These are phyloP conservation scores for Paramecium octaurelia DNA, from an alignment of 73 alveolate species.

Conservation along the genomic window DNA sequence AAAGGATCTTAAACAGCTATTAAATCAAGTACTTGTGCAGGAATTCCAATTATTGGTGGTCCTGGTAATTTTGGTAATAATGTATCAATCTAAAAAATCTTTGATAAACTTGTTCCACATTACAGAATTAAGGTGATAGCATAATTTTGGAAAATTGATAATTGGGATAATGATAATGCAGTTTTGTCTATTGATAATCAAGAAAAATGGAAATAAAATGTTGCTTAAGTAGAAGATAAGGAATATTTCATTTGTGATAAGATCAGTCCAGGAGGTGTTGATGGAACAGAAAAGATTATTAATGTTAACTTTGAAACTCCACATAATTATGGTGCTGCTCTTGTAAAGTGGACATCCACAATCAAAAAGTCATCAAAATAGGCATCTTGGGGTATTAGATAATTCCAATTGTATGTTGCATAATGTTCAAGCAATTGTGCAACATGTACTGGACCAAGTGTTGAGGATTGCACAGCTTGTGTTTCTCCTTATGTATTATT, in stretches of 20 bases:
- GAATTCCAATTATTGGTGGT: conserved; percentile 32
- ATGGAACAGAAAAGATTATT: background rate
- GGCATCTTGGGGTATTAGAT: conserved; percentile 32
- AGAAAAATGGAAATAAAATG: background rate
- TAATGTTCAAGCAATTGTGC: conserved; percentile 15
- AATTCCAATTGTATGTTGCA: conserved; percentile 4
- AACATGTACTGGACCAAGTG: conserved; percentile 1
- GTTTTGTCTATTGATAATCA: background rate
- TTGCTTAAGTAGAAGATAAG: background rate
- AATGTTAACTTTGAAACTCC: conserved; percentile 21
- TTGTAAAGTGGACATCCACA: background rate
- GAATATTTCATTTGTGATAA: background rate
- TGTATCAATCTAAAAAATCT: background rate
- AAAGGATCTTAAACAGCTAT: background rate
- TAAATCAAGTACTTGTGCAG: background rate
- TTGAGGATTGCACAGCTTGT: conserved; percentile 14
- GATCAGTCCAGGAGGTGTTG: conserved; percentile 3
- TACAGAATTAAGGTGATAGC: background rate
- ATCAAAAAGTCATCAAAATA: background rate
- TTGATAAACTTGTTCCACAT: background rate
- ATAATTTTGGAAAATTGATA: conserved; percentile 42
- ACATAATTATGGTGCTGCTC: conserved; percentile 34
- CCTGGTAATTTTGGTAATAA: background rate
- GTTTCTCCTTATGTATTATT: conserved; percentile 10
- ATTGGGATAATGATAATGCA: conserved; percentile 8